Conservation (phyloP, 2,329 filamentous ascomycete species). For the Ampelomyces quisqualis region DNA sequence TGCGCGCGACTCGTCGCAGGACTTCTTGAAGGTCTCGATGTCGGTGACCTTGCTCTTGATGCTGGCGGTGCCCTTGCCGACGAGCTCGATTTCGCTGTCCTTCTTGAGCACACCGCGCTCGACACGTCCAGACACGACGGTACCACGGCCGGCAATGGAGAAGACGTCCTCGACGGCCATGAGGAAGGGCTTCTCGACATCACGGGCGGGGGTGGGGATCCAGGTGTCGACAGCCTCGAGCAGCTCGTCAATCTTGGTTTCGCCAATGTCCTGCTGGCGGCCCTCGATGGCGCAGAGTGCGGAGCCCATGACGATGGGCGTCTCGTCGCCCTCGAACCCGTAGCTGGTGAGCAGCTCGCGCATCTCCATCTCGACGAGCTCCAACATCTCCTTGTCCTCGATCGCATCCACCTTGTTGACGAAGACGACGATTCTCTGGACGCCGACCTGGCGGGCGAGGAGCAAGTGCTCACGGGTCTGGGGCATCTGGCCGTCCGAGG, state of each 20-base stretch:
- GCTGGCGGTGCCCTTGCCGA: slow-evolving; percentile 76
- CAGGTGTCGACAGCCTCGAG: slow-evolving; percentile 86
- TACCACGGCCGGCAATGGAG: slow-evolving; percentile 76
- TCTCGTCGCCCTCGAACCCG: slow-evolving; percentile 97
- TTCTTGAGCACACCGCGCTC: slow-evolving; percentile 93
- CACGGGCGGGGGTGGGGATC: slow-evolving; percentile 94
- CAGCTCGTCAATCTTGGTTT: slow-evolving; percentile 85
- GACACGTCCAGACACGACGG: slow-evolving; percentile 93
- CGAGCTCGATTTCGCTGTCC: slow-evolving; percentile 90
- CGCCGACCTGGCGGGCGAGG: slow-evolving; percentile 95
- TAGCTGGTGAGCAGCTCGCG: slow-evolving; percentile 90
- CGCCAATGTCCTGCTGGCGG: slow-evolving; percentile 83
- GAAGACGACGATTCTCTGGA: slow-evolving; percentile 97
- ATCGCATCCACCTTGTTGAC: slow-evolving; percentile 99
- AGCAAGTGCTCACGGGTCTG: slow-evolving; percentile 98
- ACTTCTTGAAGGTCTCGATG: slow-evolving; percentile 99
- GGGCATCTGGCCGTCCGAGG: slow-evolving; percentile 98
- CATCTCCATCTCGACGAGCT: slow-evolving; percentile 99
- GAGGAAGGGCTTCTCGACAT: slow-evolving; percentile 97
- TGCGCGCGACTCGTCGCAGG: slow-evolving; percentile 91
- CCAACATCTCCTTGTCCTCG: slow-evolving; percentile 98
- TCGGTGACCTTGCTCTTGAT: slow-evolving; percentile 99
- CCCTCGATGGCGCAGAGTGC: slow-evolving; percentile 91
- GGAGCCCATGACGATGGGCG: slow-evolving; percentile 94
- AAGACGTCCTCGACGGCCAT: slow-evolving; percentile 84